Evolutionary conservation across 2,329 filamentous ascomycete genomes (phyloP), one percentile per base, ranked within the genome.

Genomic region (Trichoderma sp.): DNA sequence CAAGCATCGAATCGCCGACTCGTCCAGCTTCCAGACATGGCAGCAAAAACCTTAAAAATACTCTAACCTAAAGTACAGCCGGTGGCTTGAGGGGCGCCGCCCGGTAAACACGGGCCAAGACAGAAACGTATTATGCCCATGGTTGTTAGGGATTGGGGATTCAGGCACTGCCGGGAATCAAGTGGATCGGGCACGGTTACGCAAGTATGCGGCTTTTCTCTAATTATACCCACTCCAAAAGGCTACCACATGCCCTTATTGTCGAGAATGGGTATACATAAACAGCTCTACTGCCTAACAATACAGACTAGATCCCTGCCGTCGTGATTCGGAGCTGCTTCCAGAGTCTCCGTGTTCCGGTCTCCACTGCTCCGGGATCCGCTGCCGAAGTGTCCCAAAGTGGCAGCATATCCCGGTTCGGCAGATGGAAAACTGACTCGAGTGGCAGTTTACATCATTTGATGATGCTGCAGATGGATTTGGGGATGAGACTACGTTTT

Each of bases 1-100:
- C 10, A 17, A 37, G 50, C 17, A 42, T 13, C 29, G 52, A 57
- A 42, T 57, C 63, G 27, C 27, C 61, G 48, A 64, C 35, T 5
- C 61, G n/a, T 19, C n/a, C 25, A 42, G 37, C 5, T 34, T 25
- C 63, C 52, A 12, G 19, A 34, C 27, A 27, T 19, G 52, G 63
- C 29, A 48, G 5, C 63, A 65, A 65, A 65, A 57, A 45, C 61
- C 61, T 35, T 64, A 48, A 64, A 45, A 34, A 15, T 29, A 65
- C 2, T n/a, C 27, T 35, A 35, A 57, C 52, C 27, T 10, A 34
- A 56, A 37, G 0, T 32, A 19, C 2, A 27, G 5, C 7, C 19
- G 35, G 39, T 29, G 63, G 63, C 63, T 65, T 48, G 3, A 17
- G 29, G 32, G 63, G 52, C 52, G 52, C 63, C 50, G 35, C 15